phyloP scores from a whole-genome alignment of 2,329 filamentous ascomycete species.

The Raffaelea arxii region DNA sequence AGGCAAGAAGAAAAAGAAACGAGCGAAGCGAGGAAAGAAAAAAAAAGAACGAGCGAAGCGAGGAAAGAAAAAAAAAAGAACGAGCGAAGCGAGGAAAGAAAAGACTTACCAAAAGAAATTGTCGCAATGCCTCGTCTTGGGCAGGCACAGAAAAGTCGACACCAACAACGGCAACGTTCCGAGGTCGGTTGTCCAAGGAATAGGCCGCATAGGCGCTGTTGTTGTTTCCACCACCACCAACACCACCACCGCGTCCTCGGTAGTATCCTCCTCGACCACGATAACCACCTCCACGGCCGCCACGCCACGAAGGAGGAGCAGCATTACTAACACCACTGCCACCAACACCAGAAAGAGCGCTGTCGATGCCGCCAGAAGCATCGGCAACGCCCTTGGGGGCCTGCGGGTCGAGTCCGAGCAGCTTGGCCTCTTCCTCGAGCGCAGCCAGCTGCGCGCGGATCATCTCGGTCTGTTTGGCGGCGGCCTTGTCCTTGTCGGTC shows the following conservation, averaged over 20 bases:
- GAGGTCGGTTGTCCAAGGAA: slow-evolving; percentile 68
- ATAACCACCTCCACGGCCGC: not conserved
- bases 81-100: too few relatives aligned
- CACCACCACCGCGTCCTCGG: slow-evolving; percentile 23
- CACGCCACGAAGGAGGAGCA: not conserved
- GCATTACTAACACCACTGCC: not conserved
- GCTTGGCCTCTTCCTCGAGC: slow-evolving; percentile 63
- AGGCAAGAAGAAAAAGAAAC: too few relatives aligned
- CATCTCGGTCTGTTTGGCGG: slow-evolving; percentile 44
- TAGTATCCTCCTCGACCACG: not conserved
- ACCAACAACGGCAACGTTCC: slow-evolving; percentile 53
- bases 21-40: not conserved
- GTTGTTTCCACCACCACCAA: slow-evolving; percentile 28
- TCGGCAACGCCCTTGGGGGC: slow-evolving; percentile 17
- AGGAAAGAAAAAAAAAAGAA: too few relatives aligned
- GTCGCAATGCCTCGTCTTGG: slow-evolving; percentile 59
- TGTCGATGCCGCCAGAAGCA: not conserved
- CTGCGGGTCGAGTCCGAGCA: slow-evolving; percentile 56
- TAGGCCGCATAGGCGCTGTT: slow-evolving; percentile 51
- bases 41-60: slow-evolving; percentile 23
- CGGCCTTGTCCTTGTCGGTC: not conserved
- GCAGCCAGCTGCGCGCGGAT: slow-evolving; percentile 63
- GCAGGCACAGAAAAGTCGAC: slow-evolving; percentile 52
- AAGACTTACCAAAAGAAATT: slow-evolving; percentile 56
- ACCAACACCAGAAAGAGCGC: too few relatives aligned